phyloP scores from a whole-genome alignment of 345 rosid species.

The Camelina laxa region DNA sequence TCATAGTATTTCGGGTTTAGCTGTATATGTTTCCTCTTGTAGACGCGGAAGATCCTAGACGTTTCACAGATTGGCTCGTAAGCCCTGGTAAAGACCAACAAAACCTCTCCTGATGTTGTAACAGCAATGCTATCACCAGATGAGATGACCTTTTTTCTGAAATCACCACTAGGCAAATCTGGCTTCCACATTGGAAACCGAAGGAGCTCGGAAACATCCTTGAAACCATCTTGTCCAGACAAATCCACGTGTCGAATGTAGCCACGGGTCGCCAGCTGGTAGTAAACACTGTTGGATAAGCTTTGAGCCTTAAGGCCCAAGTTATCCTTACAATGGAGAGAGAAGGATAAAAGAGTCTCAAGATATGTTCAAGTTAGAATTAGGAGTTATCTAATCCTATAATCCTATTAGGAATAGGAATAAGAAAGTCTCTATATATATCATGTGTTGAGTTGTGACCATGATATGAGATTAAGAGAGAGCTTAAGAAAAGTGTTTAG shows the following conservation, averaged over 20 bases:
- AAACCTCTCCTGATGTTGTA: background rate
- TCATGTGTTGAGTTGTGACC: too few species aligned
- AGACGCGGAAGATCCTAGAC: background rate
- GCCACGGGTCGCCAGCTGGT: background rate
- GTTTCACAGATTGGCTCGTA: background rate
- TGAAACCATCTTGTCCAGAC: background rate
- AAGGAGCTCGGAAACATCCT: background rate
- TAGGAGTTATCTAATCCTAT: too few species aligned
- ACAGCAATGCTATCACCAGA: background rate
- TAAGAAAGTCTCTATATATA: too few species aligned
- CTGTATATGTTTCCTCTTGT: background rate
- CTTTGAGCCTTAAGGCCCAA: too few species aligned
- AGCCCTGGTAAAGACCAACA: background rate
- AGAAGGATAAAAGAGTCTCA: too few species aligned
- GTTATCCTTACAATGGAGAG: too few species aligned
- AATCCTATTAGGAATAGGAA: too few species aligned
- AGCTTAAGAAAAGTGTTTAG: too few species aligned
- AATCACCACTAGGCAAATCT: too few species aligned
- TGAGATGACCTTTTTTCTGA: background rate
- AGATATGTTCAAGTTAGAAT: too few species aligned
- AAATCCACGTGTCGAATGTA: background rate
- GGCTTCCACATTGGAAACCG: background rate
- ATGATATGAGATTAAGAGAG: too few species aligned
- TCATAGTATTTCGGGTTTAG: background rate
- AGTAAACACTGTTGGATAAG: background rate